Conservation (phyloP, 495 filamentous ascomycete genomes). For the Xylaria sp. region DNA sequence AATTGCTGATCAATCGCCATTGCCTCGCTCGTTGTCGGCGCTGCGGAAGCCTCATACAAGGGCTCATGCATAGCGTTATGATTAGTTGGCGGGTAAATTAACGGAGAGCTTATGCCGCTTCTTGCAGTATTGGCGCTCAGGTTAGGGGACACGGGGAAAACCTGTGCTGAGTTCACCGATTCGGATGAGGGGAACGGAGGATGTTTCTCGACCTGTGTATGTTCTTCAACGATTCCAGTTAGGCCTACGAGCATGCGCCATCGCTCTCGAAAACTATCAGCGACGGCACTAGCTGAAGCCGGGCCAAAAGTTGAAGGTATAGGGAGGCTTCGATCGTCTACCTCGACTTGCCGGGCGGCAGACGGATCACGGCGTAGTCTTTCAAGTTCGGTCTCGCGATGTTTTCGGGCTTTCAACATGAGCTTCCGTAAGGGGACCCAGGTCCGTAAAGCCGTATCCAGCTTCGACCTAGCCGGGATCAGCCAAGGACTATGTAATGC, state of each 20-base stretch:
- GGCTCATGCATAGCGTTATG: neutral
- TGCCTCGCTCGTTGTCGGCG: neutral
- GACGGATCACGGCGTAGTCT: slow-evolving; percentile 44
- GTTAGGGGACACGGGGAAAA: slow-evolving; percentile 27
- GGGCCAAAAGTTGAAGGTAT: slow-evolving; percentile 46
- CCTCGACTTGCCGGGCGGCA: slow-evolving; percentile 41
- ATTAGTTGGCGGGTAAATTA: neutral
- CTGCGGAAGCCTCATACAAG: neutral
- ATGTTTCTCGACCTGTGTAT: neutral
- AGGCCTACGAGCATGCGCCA: slow-evolving; percentile 47
- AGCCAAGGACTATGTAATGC: slow-evolving; percentile 59
- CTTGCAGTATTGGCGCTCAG: neutral
- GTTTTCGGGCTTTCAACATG: slow-evolving; percentile 55
- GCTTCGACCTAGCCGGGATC: slow-evolving; percentile 44
- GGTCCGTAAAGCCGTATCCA: slow-evolving; percentile 52
- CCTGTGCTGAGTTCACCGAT: slow-evolving; percentile 9
- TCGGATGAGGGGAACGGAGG: neutral
- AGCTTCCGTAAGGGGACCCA: slow-evolving; percentile 63
- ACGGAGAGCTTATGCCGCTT: neutral
- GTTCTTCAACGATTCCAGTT: neutral
- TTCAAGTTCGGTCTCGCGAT: slow-evolving; percentile 51
- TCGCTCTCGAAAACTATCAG: slow-evolving; percentile 43
- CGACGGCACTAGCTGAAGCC: slow-evolving; percentile 35
- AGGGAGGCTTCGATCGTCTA: slow-evolving; percentile 40
- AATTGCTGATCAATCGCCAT: slow-evolving; percentile 9